phyloP scores from a whole-genome alignment of 495 filamentous ascomycete genomes.

The Articulospora tetracladia region DNA sequence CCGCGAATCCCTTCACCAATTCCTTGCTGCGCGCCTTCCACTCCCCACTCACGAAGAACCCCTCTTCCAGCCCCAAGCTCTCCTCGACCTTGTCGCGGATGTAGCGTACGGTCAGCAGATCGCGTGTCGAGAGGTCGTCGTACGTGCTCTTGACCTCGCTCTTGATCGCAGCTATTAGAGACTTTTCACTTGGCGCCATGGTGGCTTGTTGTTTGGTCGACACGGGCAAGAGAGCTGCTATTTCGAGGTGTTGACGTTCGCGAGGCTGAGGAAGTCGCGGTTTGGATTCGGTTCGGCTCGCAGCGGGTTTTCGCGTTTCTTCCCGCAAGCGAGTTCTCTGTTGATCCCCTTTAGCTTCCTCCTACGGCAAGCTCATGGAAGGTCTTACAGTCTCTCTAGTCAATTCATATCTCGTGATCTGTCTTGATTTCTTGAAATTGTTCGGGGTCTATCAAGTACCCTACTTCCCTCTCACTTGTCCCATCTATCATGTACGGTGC shows the following conservation, averaged over 20 bases:
- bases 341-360: too few relatives aligned
- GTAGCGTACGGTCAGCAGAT: slow-evolving; percentile 71
- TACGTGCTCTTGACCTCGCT: slow-evolving; percentile 49
- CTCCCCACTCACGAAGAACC: slow-evolving; percentile 61
- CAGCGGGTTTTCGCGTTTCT: not conserved
- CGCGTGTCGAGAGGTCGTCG: slow-evolving; percentile 48
- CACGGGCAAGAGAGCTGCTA: too few relatives aligned
- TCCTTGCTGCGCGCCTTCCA: slow-evolving; percentile 83
- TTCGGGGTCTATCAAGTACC: too few relatives aligned
- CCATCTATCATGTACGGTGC: too few relatives aligned
- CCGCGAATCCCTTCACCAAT: slow-evolving; percentile 67
- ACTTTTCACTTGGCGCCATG: slow-evolving; percentile 14
- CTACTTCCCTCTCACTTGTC: too few relatives aligned
- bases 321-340: too few relatives aligned
- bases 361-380: too few relatives aligned
- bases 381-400: too few relatives aligned
- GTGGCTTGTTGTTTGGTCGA: not conserved
- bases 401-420: too few relatives aligned
- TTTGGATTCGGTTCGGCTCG: not conserved
- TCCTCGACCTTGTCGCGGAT: slow-evolving; percentile 66
- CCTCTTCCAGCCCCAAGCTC: slow-evolving; percentile 57
- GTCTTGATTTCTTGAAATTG: too few relatives aligned
- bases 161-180: slow-evolving; percentile 35
- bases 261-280: not conserved
- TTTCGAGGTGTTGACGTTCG: too few relatives aligned